These are phyloP conservation scores for Lecanicillium sp. DNA, from an alignment of 2,329 filamentous ascomycete genomes.

Conservation along the genomic window DNA sequence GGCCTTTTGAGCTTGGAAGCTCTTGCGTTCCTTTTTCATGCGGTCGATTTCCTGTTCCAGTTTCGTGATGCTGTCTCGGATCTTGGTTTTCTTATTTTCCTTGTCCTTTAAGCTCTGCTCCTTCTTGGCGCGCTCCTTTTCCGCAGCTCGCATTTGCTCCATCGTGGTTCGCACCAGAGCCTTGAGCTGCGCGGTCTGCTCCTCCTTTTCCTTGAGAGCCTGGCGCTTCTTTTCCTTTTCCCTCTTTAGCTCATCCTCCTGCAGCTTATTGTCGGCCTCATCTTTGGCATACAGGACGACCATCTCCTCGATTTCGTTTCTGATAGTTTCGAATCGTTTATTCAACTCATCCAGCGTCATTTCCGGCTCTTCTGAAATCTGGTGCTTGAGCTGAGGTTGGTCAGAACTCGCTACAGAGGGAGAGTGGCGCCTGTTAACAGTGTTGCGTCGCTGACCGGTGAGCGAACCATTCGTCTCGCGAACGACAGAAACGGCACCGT, in stretches of 20 bases:
- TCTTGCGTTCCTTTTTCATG: constrained; percentile 50
- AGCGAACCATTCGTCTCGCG: constrained; percentile 55
- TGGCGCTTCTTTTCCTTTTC: constrained; percentile 76
- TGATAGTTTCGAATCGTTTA: constrained; percentile 69
- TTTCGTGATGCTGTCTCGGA: constrained; percentile 62
- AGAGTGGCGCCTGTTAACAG: constrained; percentile 68
- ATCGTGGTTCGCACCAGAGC: constrained; percentile 75
- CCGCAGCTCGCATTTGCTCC: constrained; percentile 71
- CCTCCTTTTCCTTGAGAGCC: constrained; percentile 81
- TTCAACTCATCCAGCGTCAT: constrained; percentile 73
- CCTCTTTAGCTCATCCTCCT: constrained; percentile 61
- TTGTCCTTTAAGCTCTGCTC: constrained; percentile 67
- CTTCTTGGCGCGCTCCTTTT: constrained; percentile 72
- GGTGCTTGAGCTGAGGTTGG: constrained; percentile 39
- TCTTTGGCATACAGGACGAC: constrained; percentile 65
- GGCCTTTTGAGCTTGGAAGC: constrained; percentile 48
- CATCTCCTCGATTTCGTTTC: constrained; percentile 77
- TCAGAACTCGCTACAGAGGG: constrained; percentile 59
- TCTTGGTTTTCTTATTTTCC: constrained; percentile 60
- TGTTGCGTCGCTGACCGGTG: constrained; percentile 38
- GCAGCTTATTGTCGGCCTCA: constrained; percentile 61
- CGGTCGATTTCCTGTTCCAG: constrained; percentile 59
- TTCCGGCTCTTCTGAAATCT: constrained; percentile 48
- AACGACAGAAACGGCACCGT: constrained; percentile 53
- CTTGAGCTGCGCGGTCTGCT: constrained; percentile 77